A percentile compares a stretch with the other conserved stretches of the same genome.
These are phyloP conservation scores for Trametes sanguinea DNA, from an alignment of 768 basidiomycete species.

Conservation along the genomic window DNA sequence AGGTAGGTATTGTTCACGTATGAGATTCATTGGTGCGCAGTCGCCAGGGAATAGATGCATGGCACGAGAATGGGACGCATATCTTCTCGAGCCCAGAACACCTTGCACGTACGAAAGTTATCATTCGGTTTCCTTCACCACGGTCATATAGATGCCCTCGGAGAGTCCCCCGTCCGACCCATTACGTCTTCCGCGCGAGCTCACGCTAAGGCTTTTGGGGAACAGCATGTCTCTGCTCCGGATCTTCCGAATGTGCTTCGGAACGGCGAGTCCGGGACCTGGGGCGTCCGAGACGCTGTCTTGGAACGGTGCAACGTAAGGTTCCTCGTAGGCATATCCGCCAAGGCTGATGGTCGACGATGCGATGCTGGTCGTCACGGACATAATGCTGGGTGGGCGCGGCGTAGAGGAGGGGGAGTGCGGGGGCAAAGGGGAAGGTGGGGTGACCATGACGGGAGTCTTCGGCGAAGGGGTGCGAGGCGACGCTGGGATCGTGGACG, in stretches of 20 bases:
- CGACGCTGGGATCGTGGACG: constrained; percentile 29
- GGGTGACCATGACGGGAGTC: constrained; percentile 16
- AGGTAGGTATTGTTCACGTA: too few relatives aligned
- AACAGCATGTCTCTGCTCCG: constrained; percentile 27
- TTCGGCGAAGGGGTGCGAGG: constrained; percentile 22
- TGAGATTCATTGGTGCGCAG: too few relatives aligned
- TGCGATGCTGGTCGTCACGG: constrained; percentile 24
- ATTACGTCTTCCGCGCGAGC: constrained; percentile 16
- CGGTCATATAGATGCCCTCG: constrained; percentile 33
- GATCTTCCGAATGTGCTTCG: constrained; percentile 21
- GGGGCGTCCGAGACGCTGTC: constrained; percentile 21
- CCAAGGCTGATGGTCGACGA: constrained; percentile 28
- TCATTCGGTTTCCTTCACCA: constrained; percentile 32
- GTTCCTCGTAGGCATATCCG: constrained; percentile 24
- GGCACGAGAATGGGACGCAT: too few relatives aligned
- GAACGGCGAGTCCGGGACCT: constrained; percentile 15
- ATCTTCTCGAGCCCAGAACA: too few relatives aligned
- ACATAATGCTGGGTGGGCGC: constrained; percentile 22
- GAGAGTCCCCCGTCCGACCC: constrained; percentile 16
- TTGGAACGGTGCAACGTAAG: constrained; percentile 27
- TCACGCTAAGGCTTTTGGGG: constrained; percentile 15
- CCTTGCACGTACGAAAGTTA: neutral
- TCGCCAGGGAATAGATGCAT: too few relatives aligned
- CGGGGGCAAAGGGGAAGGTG: constrained; percentile 13
- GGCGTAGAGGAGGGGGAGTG: constrained; percentile 16